Evolutionary conservation across 2,329 filamentous ascomycete genomes (phyloP).

Genomic region (Chaetomiaceae sp.): DNA sequence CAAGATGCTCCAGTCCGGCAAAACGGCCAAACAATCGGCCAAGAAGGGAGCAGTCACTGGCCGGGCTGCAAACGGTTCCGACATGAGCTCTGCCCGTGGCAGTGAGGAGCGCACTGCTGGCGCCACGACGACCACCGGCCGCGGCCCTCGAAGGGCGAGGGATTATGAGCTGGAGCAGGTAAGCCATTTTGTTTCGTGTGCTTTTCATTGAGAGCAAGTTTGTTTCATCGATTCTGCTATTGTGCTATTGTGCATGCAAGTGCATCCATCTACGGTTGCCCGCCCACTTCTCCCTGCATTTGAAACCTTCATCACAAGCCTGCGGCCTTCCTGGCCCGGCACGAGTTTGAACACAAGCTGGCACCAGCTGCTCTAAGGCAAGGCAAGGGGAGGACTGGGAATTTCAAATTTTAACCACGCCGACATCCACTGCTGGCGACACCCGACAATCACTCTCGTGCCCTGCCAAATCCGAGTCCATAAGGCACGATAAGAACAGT

Average conservation of each 20-base stretch:
- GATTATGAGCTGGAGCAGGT: constrained; percentile 83
- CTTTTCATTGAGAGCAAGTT: no score
- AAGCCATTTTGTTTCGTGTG: constrained; percentile 35
- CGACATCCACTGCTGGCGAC: neutral
- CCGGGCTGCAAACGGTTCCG: constrained; percentile 41
- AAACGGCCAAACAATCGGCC: constrained; percentile 50
- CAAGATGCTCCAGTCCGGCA: constrained; percentile 50
- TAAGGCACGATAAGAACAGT: neutral
- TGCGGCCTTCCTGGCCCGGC: no score
- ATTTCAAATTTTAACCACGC: no score
- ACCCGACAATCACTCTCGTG: neutral
- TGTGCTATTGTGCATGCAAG: neutral
- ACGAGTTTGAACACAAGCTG: no score
- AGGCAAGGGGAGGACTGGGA: no score
- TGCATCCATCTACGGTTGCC: constrained; percentile 2
- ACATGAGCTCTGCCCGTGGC: constrained; percentile 62
- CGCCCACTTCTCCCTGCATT: no score
- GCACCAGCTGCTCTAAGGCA: neutral
- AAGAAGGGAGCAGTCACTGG: constrained; percentile 49
- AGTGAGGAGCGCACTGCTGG: constrained; percentile 69
- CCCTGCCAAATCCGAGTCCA: neutral
- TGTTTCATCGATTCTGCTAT: no score
- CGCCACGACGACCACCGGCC: constrained; percentile 54
- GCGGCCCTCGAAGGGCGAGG: constrained; percentile 69
- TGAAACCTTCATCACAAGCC: no score